Base-by-base conservation (phyloP, 345 rosid species). In the Firmiana major region DNA sequence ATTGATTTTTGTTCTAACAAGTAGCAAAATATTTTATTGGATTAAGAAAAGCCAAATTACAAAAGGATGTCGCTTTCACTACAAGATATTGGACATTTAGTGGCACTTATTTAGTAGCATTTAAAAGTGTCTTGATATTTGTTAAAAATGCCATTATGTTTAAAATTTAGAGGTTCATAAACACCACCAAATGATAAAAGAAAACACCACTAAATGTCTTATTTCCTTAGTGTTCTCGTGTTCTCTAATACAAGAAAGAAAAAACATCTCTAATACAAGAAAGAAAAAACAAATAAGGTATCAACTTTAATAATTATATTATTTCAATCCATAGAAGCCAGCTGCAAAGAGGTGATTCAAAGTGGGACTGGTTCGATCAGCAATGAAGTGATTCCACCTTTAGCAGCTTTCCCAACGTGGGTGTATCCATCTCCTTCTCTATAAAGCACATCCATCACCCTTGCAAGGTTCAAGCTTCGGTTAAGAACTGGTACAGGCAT, bases 381-480 rank as follows among this genome's bases (percentile, higher is more conserved):
- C 75, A 72, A 36, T 3, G 62, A 72, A 34, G 62, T 59, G 28
- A 73, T 57, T 7, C 45, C 21, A 59, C 31, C 13, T 49, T 67
- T 67, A 1, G 72, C 34, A 0, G n/a, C 76, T 38, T 73, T 73
- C 6, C 63, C 43, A 19, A 54, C 49, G 40, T 57, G 48, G 36
- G 76, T 57, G 9, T 73, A 73, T 0, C 64, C 76, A 73, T 73
- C 76, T 4, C 46, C 51, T 5, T 73, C 76, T 9, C n/a, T 73
- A 40, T 57, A 73, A 5, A 73, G 63, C 2, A 73, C 34, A 38
- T 73, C 65, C 76, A 73, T 73, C 36, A 73, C 76, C 48, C 53
- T 54, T 4, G 76, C 76, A 40, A 57, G 45, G 49, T 73, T 73
- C 6, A 73, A 16, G 24, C 62, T 73, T 34, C 76, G 76, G 3